These are phyloP conservation scores for Cymbidium sinense DNA, from an alignment of 106 monocot genomes.

Conservation along the genomic window DNA sequence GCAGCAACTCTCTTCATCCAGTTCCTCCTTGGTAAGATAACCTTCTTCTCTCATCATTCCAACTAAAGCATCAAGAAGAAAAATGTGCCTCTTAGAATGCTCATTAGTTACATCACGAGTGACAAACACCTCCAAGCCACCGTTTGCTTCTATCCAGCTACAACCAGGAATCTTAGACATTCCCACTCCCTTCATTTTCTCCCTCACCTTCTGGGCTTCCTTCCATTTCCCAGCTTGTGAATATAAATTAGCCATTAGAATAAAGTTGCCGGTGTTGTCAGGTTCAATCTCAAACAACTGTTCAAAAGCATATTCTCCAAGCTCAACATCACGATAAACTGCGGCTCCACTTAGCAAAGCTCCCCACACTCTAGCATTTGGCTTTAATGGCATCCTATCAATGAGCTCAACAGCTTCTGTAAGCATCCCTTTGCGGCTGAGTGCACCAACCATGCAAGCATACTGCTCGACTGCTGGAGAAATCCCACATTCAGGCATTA, in stretches of 20 bases:
- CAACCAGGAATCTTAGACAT: slow-evolving; percentile 39
- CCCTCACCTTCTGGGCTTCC: slow-evolving; percentile 34
- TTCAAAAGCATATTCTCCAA: slow-evolving; percentile 31
- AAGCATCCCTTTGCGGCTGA: slow-evolving; percentile 30
- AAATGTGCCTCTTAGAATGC: slow-evolving; percentile 6
- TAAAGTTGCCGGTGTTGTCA: slow-evolving; percentile 38
- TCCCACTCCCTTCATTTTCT: slow-evolving; percentile 27
- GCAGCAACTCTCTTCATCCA: slow-evolving; percentile 27
- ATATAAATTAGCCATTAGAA: slow-evolving; percentile 47
- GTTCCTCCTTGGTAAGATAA: slow-evolving; percentile 13
- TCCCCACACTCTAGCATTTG: slow-evolving; percentile 35
- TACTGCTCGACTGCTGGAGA: slow-evolving; percentile 32
- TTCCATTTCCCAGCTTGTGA: slow-evolving; percentile 32
- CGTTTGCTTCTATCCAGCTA: slow-evolving; percentile 36
- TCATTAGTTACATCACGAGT: slow-evolving; percentile 11
- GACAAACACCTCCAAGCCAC: slow-evolving; percentile 26
- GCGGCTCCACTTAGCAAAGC: slow-evolving; percentile 40
- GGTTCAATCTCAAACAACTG: slow-evolving; percentile 35
- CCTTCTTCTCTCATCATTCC: slow-evolving; percentile 35
- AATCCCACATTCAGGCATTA: slow-evolving; percentile 12
- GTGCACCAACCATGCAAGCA: slow-evolving; percentile 42
- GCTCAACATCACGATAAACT: slow-evolving; percentile 23
- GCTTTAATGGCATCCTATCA: slow-evolving; percentile 26
- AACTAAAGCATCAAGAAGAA: slow-evolving; percentile 19
- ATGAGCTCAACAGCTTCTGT: slow-evolving; percentile 27